Evolutionary conservation across 108 stramenopile species (phyloP).

Genomic region (Nitzschia putrida): DNA sequence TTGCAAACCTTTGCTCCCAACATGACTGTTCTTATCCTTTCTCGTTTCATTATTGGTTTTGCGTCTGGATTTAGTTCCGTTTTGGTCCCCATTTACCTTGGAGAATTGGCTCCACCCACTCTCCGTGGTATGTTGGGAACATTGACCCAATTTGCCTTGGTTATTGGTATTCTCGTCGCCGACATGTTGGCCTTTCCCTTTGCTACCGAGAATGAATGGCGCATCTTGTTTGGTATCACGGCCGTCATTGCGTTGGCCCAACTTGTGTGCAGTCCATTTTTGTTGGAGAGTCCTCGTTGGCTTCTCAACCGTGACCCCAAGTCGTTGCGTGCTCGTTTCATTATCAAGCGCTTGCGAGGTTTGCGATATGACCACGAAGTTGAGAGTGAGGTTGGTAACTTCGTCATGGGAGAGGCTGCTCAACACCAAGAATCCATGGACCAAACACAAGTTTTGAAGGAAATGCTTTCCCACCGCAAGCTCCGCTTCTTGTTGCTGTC

Average conservation of each 20-base stretch:
- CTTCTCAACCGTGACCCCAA: conserved; percentile 73
- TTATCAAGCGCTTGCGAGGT: conserved; percentile 91
- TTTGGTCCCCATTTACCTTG: conserved; percentile 94
- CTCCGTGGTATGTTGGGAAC: conserved; percentile 95
- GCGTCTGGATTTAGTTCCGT: conserved; percentile 88
- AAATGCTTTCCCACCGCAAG: conserved; percentile 76
- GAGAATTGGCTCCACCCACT: conserved; percentile 91
- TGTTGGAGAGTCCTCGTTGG: conserved; percentile 92
- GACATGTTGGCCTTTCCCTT: conserved; percentile 85
- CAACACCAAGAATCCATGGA: conserved; percentile 48
- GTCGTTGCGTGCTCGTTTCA: conserved; percentile 79
- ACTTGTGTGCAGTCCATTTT: conserved; percentile 74
- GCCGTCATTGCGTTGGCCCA: conserved; percentile 72
- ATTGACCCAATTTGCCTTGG: conserved; percentile 94
- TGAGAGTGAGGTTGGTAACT: conserved; percentile 90
- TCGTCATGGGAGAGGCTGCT: conserved; percentile 66
- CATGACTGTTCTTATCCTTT: conserved; percentile 74
- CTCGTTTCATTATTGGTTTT: conserved; percentile 90
- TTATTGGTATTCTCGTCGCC: conserved; percentile 87
- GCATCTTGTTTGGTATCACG: conserved; percentile 85
- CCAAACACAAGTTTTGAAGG: conserved; percentile 43
- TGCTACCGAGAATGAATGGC: conserved; percentile 70
- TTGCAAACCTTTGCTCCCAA: conserved; percentile 71
- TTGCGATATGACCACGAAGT: conserved; percentile 91
- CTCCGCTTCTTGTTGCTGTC: conserved; percentile 74